Base-by-base conservation (phyloP, 192 early-diverging fungal genomes). In the Podila horticola region DNA sequence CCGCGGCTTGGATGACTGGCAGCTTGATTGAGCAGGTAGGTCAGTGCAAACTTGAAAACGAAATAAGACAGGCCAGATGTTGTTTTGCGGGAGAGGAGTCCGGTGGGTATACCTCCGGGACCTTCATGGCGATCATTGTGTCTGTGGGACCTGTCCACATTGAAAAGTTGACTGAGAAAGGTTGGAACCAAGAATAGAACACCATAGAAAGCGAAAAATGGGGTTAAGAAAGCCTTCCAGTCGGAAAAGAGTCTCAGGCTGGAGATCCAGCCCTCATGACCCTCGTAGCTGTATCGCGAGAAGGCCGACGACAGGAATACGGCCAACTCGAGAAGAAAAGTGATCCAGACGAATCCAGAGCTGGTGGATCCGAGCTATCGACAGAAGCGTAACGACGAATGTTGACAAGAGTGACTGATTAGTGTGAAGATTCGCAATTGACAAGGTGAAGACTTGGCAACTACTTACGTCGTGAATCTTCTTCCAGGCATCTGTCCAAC, bases 41-140 rank as follows among this genome's bases (percentile, higher is more conserved):
- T 64, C 70, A 72, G 60, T 10, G 70, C 70, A 29, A 72, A 72
- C 70, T 72, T 72, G 70, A 72, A 72, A 31, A 72, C 70, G 57
- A 72, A 72, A 50, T 57, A 72, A 22, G 70, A 64, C 17, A 72
- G 49, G 12, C 22, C 70, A 2, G 70, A 72, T 12, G 70, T 52
- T 9, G 68, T 69, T 24, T 60, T 57, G n/a, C 57, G 36, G 7
- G 57, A 58, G 30, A 69, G 57, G 5, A 69, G 67, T 8, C 67
- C 67, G 9, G 52, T 69, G 8, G 29, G 24, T 20, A 3, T 0
- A 24, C 52, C 22, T 26, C 22, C 52, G 41, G 17, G 11, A 15
- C 20, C 61, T 60, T 58, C 45, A 10, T 34, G 13, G n/a, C 31
- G 58, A 51, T 4, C 33, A 55, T 12, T 45, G 31, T 24, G 26